Percentiles rank a stretch among this genome's conserved stretches.
Evolutionary conservation across 2,329 filamentous ascomycete species (phyloP).

Genomic region (Curvularia sp.): DNA sequence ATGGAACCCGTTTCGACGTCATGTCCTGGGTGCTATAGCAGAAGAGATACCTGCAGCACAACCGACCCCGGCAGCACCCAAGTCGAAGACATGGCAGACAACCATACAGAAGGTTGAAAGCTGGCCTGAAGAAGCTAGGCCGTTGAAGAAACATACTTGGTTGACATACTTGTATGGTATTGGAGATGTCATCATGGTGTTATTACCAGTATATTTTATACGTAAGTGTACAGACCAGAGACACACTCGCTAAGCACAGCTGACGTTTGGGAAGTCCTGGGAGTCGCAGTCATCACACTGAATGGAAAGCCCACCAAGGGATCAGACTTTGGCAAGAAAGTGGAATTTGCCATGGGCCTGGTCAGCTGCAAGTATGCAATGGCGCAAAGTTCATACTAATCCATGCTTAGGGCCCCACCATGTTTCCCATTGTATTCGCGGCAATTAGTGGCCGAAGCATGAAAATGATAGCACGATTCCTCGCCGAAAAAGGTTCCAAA

Average conservation of each 20-base stretch:
- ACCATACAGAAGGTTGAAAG: conserved; percentile 33
- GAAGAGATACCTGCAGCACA: conserved; percentile 8
- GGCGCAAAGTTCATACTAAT: neutral
- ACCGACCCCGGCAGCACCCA: conserved; percentile 4
- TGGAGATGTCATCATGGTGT: conserved; percentile 39
- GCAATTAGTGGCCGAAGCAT: conserved; percentile 46
- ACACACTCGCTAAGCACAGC: neutral
- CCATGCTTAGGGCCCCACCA: conserved; percentile 38
- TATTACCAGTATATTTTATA: conserved; percentile 47
- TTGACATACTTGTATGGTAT: conserved; percentile 28
- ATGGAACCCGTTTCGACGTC: conserved; percentile 25
- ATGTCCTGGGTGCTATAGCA: conserved; percentile 5
- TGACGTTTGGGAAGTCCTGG: conserved; percentile 32
- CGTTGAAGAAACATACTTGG: conserved; percentile 37
- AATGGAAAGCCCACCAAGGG: conserved; percentile 36
- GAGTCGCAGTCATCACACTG: conserved; percentile 29
- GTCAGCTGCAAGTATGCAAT: conserved; percentile 19
- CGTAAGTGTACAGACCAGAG: conserved; percentile 25
- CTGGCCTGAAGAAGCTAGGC: conserved; percentile 41
- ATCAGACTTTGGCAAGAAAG: conserved; percentile 37
- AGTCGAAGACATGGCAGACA: conserved; percentile 35
- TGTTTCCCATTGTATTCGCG: conserved; percentile 50
- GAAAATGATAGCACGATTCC: conserved; percentile 48
- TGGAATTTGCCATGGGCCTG: conserved; percentile 37
- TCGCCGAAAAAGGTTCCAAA: conserved; percentile 43